These are phyloP conservation scores for Cryphonectria japonica DNA, from an alignment of 2,329 filamentous ascomycete species.

Conservation along the genomic window DNA sequence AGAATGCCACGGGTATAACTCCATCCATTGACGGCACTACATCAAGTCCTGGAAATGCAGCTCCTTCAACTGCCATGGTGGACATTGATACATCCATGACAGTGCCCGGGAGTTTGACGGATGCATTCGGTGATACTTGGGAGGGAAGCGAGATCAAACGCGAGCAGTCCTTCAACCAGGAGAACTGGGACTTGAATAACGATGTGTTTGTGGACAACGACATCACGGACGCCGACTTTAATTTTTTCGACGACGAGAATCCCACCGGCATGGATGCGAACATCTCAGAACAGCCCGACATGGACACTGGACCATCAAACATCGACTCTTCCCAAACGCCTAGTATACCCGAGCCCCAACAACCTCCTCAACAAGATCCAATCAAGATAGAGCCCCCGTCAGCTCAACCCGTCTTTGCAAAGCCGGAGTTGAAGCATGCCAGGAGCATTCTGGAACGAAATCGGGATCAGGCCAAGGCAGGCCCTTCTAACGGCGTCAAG, in stretches of 20 bases:
- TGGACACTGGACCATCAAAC: conserved; percentile 31
- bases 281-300: conserved; percentile 38
- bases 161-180: conserved; percentile 52
- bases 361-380: conserved; percentile 27
- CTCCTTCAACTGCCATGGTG: conserved; percentile 36
- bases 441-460: conserved; percentile 51
- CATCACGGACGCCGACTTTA: conserved; percentile 83
- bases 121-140: conserved; percentile 45
- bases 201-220: conserved; percentile 74
- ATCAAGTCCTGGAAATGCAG: conserved; percentile 58
- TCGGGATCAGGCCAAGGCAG: conserved; percentile 38
- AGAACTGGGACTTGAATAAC: conserved; percentile 67
- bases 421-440: conserved; percentile 62
- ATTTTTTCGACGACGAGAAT: conserved; percentile 72
- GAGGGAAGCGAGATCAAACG: conserved; percentile 49
- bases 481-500: conserved; percentile 45
- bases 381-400: conserved; percentile 23
- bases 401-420: conserved; percentile 52
- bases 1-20: conserved; percentile 55
- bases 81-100: conserved; percentile 44
- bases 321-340: conserved; percentile 28
- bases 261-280: conserved; percentile 48
- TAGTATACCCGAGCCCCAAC: conserved; percentile 31
- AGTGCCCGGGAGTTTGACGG: conserved; percentile 34
- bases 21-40: conserved; percentile 60